Conservation (phyloP, 768 basidiomycete genomes). For the Leccinum boreale region DNA sequence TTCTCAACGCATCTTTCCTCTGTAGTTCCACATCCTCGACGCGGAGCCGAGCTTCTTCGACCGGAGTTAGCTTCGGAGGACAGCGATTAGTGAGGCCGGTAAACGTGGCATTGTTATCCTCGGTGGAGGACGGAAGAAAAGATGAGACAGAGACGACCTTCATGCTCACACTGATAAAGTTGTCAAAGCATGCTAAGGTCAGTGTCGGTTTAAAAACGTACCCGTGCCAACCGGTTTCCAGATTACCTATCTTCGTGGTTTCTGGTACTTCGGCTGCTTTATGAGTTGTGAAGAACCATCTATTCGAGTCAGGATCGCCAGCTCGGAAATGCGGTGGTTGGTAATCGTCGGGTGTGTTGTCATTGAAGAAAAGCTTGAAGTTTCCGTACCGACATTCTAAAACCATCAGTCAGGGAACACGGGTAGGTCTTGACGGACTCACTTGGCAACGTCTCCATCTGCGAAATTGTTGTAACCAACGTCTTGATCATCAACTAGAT, state of each 20-base stretch:
- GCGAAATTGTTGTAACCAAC: slow-evolving; percentile 71
- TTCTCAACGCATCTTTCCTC: slow-evolving; percentile 53
- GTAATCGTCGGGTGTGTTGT: slow-evolving; percentile 75
- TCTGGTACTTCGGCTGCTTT: slow-evolving; percentile 70
- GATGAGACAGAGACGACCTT: slow-evolving; percentile 71
- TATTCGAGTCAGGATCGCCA: slow-evolving; percentile 69
- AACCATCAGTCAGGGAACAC: neutral
- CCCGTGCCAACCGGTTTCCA: slow-evolving; percentile 76
- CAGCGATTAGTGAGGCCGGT: slow-evolving; percentile 40
- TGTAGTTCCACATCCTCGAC: slow-evolving; percentile 58
- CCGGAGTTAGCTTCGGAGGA: slow-evolving; percentile 47
- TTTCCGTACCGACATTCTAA: slow-evolving; percentile 80
- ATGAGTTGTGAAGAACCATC: slow-evolving; percentile 82
- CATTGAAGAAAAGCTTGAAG: slow-evolving; percentile 84
- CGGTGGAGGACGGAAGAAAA: slow-evolving; percentile 62
- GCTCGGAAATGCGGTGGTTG: slow-evolving; percentile 79
- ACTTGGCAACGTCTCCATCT: slow-evolving; percentile 81
- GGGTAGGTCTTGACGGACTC: slow-evolving; percentile 22
- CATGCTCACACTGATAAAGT: slow-evolving; percentile 55
- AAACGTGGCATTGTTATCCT: slow-evolving; percentile 56
- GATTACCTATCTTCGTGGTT: slow-evolving; percentile 60
- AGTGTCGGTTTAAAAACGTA: slow-evolving; percentile 25
- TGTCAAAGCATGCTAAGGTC: neutral
- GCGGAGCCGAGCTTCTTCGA: slow-evolving; percentile 53
- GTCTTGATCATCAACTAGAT: slow-evolving; percentile 70